Percentiles rank a stretch among this genome's conserved stretches.
phyloP scores from a whole-genome alignment of 495 filamentous ascomycete species.

The Penicillium coprophilum region DNA sequence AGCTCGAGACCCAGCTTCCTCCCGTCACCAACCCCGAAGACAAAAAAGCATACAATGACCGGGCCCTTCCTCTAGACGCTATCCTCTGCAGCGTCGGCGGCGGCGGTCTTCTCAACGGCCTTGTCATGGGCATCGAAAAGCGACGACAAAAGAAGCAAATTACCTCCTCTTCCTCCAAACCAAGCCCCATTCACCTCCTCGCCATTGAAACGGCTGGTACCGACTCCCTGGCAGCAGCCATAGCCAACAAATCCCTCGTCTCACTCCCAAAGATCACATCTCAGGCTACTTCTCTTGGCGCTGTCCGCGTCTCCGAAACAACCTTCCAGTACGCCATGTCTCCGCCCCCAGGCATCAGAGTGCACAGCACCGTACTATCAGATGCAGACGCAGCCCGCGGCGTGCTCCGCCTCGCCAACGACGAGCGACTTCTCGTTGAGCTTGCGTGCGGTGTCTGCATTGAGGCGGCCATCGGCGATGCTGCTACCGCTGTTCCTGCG shows the following conservation, averaged over 20 bases:
- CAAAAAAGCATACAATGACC: slow-evolving; percentile 33
- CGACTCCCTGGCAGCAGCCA: slow-evolving; percentile 61
- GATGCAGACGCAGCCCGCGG: slow-evolving; percentile 81
- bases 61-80: slow-evolving; percentile 54
- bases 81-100: slow-evolving; percentile 86
- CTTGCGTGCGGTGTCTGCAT: slow-evolving; percentile 78
- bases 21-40: slow-evolving; percentile 34
- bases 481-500: slow-evolving; percentile 17
- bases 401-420: slow-evolving; percentile 73
- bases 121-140: slow-evolving; percentile 69
- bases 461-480: slow-evolving; percentile 53
- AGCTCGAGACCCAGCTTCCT: slow-evolving; percentile 62
- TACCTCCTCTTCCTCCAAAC: slow-evolving; percentile 6
- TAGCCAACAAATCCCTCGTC: slow-evolving; percentile 60
- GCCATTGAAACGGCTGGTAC: slow-evolving; percentile 85
- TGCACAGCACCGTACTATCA: slow-evolving; percentile 67
- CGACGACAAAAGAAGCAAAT: slow-evolving; percentile 31
- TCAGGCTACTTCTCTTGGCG: slow-evolving; percentile 78
- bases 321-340: slow-evolving; percentile 62
- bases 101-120: slow-evolving; percentile 79
- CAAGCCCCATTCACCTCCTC: slow-evolving; percentile 55
- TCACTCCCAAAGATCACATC: slow-evolving; percentile 75
- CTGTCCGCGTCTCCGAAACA: slow-evolving; percentile 66
- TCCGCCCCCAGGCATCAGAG: slow-evolving; percentile 42
- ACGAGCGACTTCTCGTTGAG: slow-evolving; percentile 79